Evolutionary conservation across 495 filamentous ascomycete species (phyloP).

Genomic region (Lasiosphaeria ovina): DNA sequence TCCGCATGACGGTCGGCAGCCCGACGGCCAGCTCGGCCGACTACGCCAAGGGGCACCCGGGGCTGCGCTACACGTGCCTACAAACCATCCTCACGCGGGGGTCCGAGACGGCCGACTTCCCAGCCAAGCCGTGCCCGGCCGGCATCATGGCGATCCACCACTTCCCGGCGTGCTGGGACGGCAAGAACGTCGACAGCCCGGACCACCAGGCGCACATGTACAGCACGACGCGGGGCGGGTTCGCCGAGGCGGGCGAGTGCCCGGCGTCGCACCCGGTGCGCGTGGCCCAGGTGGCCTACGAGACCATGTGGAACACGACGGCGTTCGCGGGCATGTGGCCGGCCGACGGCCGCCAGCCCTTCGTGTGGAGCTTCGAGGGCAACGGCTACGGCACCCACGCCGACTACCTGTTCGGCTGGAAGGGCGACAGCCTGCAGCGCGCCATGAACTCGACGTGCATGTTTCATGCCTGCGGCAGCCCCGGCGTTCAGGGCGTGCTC

Average conservation of each 20-base stretch:
- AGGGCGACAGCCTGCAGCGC: constrained; percentile 39
- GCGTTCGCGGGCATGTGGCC: constrained; percentile 49
- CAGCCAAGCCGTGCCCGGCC: constrained; percentile 41
- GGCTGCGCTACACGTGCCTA: constrained; percentile 49
- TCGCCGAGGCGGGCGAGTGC: constrained; percentile 40
- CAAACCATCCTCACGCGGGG: constrained; percentile 33
- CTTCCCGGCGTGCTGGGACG: constrained; percentile 58
- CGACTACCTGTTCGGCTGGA: constrained; percentile 29
- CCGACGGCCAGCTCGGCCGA: constrained; percentile 33
- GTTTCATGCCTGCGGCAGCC: constrained; percentile 35
- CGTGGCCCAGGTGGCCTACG: constrained; percentile 47
- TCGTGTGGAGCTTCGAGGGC: constrained; percentile 29
- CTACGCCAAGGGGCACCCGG: constrained; percentile 35
- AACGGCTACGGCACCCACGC: constrained; percentile 20
- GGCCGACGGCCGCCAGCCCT: constrained; percentile 39
- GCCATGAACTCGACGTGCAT: constrained; percentile 42
- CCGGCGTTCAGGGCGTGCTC: constrained; percentile 21
- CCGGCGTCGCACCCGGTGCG: constrained; percentile 47
- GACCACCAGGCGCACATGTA: constrained; percentile 56
- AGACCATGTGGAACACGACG: constrained; percentile 50
- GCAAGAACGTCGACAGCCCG: constrained; percentile 53
- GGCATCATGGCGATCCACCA: constrained; percentile 52
- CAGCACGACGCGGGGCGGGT: constrained; percentile 41
- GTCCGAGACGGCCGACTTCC: constrained; percentile 44
- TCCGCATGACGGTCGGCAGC: constrained; percentile 54